phyloP scores from a whole-genome alignment of 495 filamentous ascomycete genomes.

The Daldinia concentrica region DNA sequence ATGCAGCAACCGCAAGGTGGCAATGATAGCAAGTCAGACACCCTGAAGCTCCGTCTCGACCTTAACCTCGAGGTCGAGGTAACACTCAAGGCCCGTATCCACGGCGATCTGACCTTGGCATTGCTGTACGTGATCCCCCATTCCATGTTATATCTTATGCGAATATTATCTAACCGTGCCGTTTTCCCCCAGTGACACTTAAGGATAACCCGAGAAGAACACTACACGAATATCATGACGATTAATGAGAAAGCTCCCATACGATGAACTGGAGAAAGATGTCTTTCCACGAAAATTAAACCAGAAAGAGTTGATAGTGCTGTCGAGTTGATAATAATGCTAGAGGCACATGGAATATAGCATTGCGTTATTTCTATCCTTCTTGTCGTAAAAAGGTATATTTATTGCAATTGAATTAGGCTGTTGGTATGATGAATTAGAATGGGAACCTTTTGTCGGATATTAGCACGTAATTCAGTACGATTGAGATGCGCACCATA shows the following conservation, averaged over 20 bases:
- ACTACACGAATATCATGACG: background rate
- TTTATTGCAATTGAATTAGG: background rate
- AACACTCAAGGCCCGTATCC: conserved; percentile 84
- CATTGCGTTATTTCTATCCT: background rate
- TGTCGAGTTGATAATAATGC: background rate
- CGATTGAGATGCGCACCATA: background rate
- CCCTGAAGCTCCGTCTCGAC: conserved; percentile 76
- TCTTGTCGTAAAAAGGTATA: background rate
- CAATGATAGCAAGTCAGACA: conserved; percentile 61
- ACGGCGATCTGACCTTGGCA: conserved; percentile 82
- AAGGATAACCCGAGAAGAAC: conserved; percentile 6
- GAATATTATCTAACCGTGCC: background rate
- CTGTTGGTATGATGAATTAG: background rate
- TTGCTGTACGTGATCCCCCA: conserved; percentile 69
- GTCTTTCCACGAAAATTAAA: background rate
- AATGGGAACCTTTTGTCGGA: background rate
- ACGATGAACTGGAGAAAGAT: background rate
- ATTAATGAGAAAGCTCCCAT: background rate
- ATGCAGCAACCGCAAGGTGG: conserved; percentile 42
- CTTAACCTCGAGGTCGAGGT: conserved; percentile 85
- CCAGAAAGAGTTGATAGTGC: background rate
- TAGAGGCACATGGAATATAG: background rate
- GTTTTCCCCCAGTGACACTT: conserved; percentile 27
- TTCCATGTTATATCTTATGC: background rate
- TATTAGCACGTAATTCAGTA: background rate